Percentiles rank a stretch among this genome's conserved stretches.
Evolutionary conservation across 805 yeast species (phyloP).

Genomic region (Saccharomycopsis sp.): DNA sequence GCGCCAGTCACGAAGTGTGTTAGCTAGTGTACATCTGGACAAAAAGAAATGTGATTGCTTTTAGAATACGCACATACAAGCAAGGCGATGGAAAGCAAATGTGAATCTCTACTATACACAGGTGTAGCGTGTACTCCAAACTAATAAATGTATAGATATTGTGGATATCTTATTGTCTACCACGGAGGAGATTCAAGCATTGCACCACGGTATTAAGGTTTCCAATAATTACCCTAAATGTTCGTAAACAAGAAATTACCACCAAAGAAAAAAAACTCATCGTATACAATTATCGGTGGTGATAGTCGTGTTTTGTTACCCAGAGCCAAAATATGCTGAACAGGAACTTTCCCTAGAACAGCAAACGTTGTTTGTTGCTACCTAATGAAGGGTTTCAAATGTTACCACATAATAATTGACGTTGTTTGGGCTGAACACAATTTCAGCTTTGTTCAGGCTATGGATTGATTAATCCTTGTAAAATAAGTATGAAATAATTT

Average conservation of each 20-base stretch:
- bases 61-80: neutral
- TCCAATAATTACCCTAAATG: neutral
- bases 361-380: neutral
- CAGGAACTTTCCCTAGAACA: neutral
- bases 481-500: neutral
- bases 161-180: neutral
- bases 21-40: neutral
- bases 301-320: neutral
- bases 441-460: neutral
- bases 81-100: too few species aligned
- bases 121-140: neutral
- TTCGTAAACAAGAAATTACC: neutral
- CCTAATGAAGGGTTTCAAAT: neutral
- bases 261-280: neutral
- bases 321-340: neutral
- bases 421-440: neutral
- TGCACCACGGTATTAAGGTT: neutral
- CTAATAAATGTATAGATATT: neutral
- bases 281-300: neutral
- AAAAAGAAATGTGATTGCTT: neutral
- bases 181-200: too few species aligned
- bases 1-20: neutral
- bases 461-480: neutral
- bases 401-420: neutral
- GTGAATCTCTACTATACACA: too few species aligned